Evolutionary conservation across 495 filamentous ascomycete species (phyloP), one percentile per base, ranked within the genome.

Genomic region (Amphirosellinia nigrospora): DNA sequence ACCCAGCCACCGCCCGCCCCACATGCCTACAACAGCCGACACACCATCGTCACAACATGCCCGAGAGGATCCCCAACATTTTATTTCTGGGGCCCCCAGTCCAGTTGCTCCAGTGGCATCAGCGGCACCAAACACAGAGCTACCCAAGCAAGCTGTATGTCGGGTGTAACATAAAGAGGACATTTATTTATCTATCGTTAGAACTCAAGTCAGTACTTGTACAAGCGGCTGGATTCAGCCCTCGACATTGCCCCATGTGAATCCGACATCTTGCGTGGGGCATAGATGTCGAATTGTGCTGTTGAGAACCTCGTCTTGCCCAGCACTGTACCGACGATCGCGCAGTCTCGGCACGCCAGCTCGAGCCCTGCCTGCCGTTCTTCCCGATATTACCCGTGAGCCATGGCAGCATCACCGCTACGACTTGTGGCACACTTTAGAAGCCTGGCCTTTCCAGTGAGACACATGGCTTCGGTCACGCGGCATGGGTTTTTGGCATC

Each of bases 381-480:
- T 26, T 61, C 50, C 69, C 69, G 69, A 62, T 66, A 58, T 66
- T 61, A 71, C 69, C 69, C 66, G 66, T 19, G 62, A 68, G 56
- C 53, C 19, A 67, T 65, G 59, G 66, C 66, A 72, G 66, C 43
- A 23, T 65, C 38, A 67, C 65, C 62, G 70, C 70, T 34, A 67
- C 64, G 34, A 46, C 46, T 72, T 28, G 72, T 74, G 74, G 69
- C 64, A 64, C 69, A 72, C 52, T 58, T 72, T 73, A 70, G 69
- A 72, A 74, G 64, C 38, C 64, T 62, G 38, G 64, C 36, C 68
- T 46, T 60, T 52, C 69, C 28, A 71, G 69, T 71, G 62, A 71
- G 69, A 60, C 39, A 71, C 38, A 71, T 71, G 69, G 69, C 67
- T 72, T 70, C 68, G 64, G 43, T 66, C 71, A 43, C 70, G 70